These are phyloP conservation scores for Amanita muscaria DNA, from an alignment of 768 basidiomycete genomes.

Conservation along the genomic window DNA sequence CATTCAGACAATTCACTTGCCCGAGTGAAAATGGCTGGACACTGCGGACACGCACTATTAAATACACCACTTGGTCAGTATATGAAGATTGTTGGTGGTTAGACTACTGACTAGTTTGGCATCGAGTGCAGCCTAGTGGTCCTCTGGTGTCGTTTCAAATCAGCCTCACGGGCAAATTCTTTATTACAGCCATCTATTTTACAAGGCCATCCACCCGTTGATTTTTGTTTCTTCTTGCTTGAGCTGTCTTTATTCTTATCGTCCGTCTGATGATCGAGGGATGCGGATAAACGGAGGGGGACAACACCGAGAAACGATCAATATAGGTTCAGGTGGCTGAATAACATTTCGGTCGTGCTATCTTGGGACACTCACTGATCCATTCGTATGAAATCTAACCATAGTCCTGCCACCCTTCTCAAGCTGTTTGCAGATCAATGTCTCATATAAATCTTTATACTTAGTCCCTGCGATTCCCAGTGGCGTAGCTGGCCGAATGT, in stretches of 20 bases:
- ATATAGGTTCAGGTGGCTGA: constrained; percentile 11
- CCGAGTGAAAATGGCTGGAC: constrained; percentile 72
- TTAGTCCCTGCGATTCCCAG: not conserved
- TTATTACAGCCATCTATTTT: constrained; percentile 76
- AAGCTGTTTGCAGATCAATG: not conserved
- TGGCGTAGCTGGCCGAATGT: constrained; percentile 7
- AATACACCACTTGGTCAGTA: constrained; percentile 3
- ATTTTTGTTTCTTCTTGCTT: constrained; percentile 16
- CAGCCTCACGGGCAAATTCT: constrained; percentile 75
- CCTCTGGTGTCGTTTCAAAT: constrained; percentile 73
- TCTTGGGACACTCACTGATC: constrained; percentile 17
- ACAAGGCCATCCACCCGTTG: constrained; percentile 64
- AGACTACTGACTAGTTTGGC: constrained; percentile 54
- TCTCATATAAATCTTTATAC: constrained; percentile 5
- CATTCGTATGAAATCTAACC: constrained; percentile 18
- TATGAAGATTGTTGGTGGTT: constrained; percentile 13
- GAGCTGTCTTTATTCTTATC: constrained; percentile 21
- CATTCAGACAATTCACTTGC: constrained; percentile 31
- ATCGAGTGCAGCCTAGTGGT: constrained; percentile 71
- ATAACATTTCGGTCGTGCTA: not conserved
- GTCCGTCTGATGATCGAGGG: constrained; percentile 15
- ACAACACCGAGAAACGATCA: constrained; percentile 1
- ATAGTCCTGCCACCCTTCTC: constrained; percentile 10
- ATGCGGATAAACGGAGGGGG: not conserved
- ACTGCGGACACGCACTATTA: constrained; percentile 64